A percentile compares a stretch with the other conserved stretches of the same genome.
Evolutionary conservation across 1,139 yeast genomes (phyloP).

Genomic region (Lodderomyces oxycetoniae): DNA sequence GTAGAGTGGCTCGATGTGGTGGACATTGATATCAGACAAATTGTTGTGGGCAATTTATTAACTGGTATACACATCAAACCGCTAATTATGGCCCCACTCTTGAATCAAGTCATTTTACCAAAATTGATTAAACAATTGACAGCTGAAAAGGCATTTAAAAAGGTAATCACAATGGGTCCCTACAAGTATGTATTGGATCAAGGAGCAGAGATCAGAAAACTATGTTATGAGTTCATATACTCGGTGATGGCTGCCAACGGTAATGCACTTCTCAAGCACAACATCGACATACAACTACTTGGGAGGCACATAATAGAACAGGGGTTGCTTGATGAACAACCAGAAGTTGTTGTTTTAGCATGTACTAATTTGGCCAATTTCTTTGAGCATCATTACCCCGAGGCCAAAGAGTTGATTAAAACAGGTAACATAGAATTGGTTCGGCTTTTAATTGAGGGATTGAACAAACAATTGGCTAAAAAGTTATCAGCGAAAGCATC

Average conservation of each 20-base stretch:
- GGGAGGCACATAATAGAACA: constrained; percentile 26
- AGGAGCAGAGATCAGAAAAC: constrained; percentile 70
- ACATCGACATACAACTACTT: constrained; percentile 22
- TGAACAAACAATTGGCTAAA: constrained; percentile 28
- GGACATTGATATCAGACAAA: constrained; percentile 46
- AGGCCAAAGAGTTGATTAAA: constrained; percentile 14
- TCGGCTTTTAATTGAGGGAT: constrained; percentile 19
- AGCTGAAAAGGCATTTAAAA: constrained; percentile 54
- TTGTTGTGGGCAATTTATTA: constrained; percentile 55
- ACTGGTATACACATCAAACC: constrained; percentile 66
- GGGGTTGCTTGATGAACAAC: constrained; percentile 37
- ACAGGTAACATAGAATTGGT: constrained; percentile 20
- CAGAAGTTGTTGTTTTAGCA: constrained; percentile 37
- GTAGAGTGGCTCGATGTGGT: constrained; percentile 20
- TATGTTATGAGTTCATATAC: constrained; percentile 67
- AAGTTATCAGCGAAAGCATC: constrained; percentile 41
- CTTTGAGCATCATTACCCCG: constrained; percentile 19
- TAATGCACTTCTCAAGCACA: constrained; percentile 16
- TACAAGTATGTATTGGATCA: constrained; percentile 79
- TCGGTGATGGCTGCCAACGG: constrained; percentile 38
- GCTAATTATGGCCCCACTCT: constrained; percentile 46
- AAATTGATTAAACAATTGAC: constrained; percentile 51
- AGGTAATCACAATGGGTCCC: constrained; percentile 79
- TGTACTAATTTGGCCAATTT: constrained; percentile 31
- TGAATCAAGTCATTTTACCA: constrained; percentile 69